These are phyloP conservation scores for Colletotrichum godetiae DNA, from an alignment of 2,329 filamentous ascomycete species.

Conservation along the genomic window DNA sequence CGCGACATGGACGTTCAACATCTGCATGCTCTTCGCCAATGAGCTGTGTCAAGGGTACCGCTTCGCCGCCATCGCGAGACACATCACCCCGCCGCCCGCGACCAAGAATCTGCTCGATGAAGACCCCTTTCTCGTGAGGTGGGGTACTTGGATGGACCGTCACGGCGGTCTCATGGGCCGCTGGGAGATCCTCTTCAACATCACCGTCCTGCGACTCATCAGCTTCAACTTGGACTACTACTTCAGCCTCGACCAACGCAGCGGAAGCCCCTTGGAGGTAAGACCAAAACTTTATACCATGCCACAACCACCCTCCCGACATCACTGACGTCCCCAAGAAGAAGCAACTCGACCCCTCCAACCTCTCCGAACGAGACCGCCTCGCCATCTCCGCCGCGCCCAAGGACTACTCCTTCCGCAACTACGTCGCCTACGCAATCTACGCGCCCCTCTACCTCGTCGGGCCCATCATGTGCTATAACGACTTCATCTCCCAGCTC, in stretches of 20 bases:
- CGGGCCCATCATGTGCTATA: constrained; percentile 95
- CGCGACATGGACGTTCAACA: constrained; percentile 91
- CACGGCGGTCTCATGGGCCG: constrained; percentile 86
- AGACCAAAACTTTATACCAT: constrained; percentile 40
- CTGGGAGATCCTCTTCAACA: constrained; percentile 98
- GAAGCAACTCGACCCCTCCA: constrained; percentile 91
- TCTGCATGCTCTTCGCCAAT: constrained; percentile 88
- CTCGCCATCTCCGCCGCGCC: constrained; percentile 79
- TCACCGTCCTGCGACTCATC: constrained; percentile 90
- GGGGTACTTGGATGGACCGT: constrained; percentile 80
- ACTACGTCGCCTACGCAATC: constrained; percentile 89
- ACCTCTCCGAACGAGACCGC: constrained; percentile 89
- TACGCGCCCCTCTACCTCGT: constrained; percentile 95
- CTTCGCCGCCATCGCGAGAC: constrained; percentile 70
- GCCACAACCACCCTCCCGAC: not conserved
- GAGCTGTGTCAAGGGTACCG: constrained; percentile 84
- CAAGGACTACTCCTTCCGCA: constrained; percentile 81
- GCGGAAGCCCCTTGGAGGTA: constrained; percentile 83
- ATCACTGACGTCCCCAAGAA: constrained; percentile 84
- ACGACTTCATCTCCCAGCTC: constrained; percentile 93
- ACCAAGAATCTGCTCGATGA: constrained; percentile 45
- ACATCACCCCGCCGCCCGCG: constrained; percentile 54
- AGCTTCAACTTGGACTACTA: constrained; percentile 98
- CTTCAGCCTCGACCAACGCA: constrained; percentile 80
- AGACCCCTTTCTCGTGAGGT: constrained; percentile 61